phyloP scores from a whole-genome alignment of 1,284 basidiomycete species.

The Naganishia albida region DNA sequence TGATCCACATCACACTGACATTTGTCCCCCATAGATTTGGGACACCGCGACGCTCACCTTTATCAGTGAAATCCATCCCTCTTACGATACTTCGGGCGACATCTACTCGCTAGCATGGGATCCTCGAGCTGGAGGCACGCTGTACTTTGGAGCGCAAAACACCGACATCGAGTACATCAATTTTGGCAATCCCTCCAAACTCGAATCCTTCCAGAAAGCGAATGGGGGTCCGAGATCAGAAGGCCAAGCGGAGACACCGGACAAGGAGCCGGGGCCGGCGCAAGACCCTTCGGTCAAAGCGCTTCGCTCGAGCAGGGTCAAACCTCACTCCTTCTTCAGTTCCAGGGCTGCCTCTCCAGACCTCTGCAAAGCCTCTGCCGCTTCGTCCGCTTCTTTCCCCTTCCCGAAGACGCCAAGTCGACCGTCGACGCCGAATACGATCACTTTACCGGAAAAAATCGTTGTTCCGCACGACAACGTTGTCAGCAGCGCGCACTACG shows the following conservation, averaged over 20 bases:
- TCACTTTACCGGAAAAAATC: conserved; percentile 38
- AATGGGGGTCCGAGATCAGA: background rate
- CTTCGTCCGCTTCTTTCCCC: conserved; percentile 3
- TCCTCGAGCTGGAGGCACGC: conserved; percentile 62
- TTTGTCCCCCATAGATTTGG: conserved; percentile 68
- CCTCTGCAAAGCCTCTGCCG: conserved; percentile 20
- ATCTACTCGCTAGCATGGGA: conserved; percentile 87
- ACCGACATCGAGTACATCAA: conserved; percentile 83
- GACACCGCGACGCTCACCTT: conserved; percentile 69
- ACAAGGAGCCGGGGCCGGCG: background rate
- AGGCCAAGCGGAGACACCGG: background rate
- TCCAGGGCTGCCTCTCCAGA: conserved; percentile 25
- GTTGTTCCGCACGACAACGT: conserved; percentile 69
- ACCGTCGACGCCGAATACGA: conserved; percentile 7
- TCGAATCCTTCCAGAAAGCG: background rate
- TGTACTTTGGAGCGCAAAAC: conserved; percentile 88
- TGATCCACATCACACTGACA: conserved; percentile 15
- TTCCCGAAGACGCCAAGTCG: conserved; percentile 13
- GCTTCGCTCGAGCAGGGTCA: conserved; percentile 49
- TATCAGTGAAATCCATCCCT: conserved; percentile 77
- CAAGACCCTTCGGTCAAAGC: conserved; percentile 29
- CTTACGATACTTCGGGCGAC: conserved; percentile 84
- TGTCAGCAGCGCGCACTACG: conserved; percentile 84
- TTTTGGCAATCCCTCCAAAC: conserved; percentile 54
- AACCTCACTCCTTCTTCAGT: conserved; percentile 50